A percentile compares a stretch with the other conserved stretches of the same genome.
These are phyloP conservation scores for Paraphaeosphaeria sporulosa DNA, from an alignment of 2,329 filamentous ascomycete species.

Conservation along the genomic window DNA sequence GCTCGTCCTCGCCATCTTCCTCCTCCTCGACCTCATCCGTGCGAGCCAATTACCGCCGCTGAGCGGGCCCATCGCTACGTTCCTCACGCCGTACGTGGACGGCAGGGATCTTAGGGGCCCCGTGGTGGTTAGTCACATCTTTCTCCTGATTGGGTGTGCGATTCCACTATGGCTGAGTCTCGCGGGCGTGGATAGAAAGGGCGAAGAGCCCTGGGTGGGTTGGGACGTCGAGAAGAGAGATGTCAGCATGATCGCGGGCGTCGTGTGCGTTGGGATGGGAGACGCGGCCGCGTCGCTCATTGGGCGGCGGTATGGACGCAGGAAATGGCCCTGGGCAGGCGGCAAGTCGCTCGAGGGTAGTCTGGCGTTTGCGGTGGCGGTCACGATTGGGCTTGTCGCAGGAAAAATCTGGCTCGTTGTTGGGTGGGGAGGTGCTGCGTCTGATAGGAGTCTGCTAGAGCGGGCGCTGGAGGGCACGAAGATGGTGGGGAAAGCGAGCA, in stretches of 20 bases:
- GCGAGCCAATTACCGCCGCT: constrained; percentile 91
- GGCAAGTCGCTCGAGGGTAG: constrained; percentile 93
- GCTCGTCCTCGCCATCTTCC: constrained; percentile 81
- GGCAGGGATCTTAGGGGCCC: constrained; percentile 91
- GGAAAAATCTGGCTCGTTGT: constrained; percentile 77
- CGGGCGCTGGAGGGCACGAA: constrained; percentile 33
- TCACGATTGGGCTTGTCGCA: constrained; percentile 74
- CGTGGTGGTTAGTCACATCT: constrained; percentile 95
- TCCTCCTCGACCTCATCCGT: constrained; percentile 86
- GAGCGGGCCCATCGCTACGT: constrained; percentile 82
- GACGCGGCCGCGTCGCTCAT: constrained; percentile 93
- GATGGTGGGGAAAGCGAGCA: constrained; percentile 64
- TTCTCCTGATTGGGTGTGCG: constrained; percentile 91
- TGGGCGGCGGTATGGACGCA: constrained; percentile 82
- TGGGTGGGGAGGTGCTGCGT: constrained; percentile 68
- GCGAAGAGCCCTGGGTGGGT: constrained; percentile 64
- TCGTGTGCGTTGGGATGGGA: constrained; percentile 93
- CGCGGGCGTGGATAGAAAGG: constrained; percentile 69
- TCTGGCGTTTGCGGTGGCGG: constrained; percentile 80
- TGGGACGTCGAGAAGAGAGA: constrained; percentile 80
- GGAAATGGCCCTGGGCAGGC: constrained; percentile 96
- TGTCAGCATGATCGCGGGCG: constrained; percentile 88
- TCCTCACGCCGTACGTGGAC: constrained; percentile 93
- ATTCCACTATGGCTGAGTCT: constrained; percentile 92
- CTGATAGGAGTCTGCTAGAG: constrained; percentile 52